A percentile compares a stretch with the other conserved stretches of the same genome.
Conservation (phyloP, 2,329 filamentous ascomycete genomes). For the Raffaelea albimanens region DNA sequence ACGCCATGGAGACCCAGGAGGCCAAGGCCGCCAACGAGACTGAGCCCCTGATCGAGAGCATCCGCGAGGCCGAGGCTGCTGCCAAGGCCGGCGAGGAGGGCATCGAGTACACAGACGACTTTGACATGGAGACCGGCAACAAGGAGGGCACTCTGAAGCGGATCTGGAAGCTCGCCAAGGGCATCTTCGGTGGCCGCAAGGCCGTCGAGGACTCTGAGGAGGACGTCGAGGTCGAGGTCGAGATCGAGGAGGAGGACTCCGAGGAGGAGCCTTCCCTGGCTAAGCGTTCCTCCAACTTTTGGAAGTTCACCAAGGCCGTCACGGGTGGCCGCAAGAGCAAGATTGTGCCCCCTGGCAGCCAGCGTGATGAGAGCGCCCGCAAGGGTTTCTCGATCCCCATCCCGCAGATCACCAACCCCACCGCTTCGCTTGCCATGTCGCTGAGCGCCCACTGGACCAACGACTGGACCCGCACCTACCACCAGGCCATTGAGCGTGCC, state of each 20-base stretch:
- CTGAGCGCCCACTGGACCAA: constrained; percentile 7
- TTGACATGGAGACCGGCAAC: too few relatives aligned
- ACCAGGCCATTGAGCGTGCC: constrained; percentile 5
- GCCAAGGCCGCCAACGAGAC: neutral
- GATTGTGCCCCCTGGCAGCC: neutral
- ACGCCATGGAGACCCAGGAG: neutral
- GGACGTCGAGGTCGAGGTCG: neutral
- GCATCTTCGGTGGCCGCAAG: too few relatives aligned
- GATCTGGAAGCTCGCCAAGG: too few relatives aligned
- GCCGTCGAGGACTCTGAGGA: too few relatives aligned
- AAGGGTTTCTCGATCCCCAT: neutral
- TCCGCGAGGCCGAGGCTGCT: neutral
- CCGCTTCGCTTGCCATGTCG: neutral
- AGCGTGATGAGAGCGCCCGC: neutral
- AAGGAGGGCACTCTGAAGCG: too few relatives aligned
- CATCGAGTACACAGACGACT: too few relatives aligned
- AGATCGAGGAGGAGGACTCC: neutral
- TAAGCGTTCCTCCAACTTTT: neutral
- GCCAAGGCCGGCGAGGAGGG: neutral
- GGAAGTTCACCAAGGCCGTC: neutral
- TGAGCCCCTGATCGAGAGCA: neutral
- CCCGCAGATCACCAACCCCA: constrained; percentile 1
- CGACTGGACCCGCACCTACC: constrained; percentile 9
- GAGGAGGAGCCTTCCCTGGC: neutral
- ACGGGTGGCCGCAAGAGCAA: neutral